Percentiles rank a stretch among this genome's conserved stretches.
These are phyloP conservation scores for Boehmeria nivea DNA, from an alignment of 306 rosid species.

Conservation along the genomic window DNA sequence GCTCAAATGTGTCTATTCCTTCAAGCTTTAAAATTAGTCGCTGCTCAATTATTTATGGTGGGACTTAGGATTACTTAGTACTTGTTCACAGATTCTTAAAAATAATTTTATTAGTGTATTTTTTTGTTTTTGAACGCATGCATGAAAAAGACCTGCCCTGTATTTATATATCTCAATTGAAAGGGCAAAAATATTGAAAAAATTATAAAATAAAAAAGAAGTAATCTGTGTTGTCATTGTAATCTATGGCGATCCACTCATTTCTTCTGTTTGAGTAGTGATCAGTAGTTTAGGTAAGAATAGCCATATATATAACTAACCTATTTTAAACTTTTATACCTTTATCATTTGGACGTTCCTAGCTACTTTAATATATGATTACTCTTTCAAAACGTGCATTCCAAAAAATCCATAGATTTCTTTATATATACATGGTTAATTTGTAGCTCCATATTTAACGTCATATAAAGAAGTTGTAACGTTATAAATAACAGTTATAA, in stretches of 20 bases:
- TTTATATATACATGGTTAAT: too few relatives aligned
- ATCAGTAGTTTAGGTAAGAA: too few relatives aligned
- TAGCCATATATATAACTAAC: too few relatives aligned
- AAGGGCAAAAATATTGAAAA: neutral
- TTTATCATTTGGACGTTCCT: too few relatives aligned
- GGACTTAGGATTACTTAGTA: slow-evolving; percentile 38
- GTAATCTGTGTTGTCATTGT: slow-evolving; percentile 9
- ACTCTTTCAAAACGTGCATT: too few relatives aligned
- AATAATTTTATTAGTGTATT: neutral
- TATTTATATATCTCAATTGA: neutral
- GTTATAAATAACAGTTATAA: too few relatives aligned
- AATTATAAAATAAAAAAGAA: neutral
- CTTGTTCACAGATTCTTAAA: slow-evolving; percentile 3
- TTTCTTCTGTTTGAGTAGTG: too few relatives aligned
- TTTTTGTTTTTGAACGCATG: slow-evolving; percentile 1
- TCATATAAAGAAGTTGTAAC: too few relatives aligned
- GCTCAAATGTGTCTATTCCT: slow-evolving; percentile 30
- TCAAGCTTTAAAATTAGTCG: slow-evolving; percentile 35
- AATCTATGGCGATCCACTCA: slow-evolving; percentile 12
- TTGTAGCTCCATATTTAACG: too few relatives aligned
- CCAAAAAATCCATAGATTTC: too few relatives aligned
- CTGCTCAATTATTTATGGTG: slow-evolving; percentile 38
- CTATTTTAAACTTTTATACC: too few relatives aligned
- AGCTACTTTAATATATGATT: too few relatives aligned
- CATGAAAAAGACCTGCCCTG: slow-evolving; percentile 12